A percentile compares a stretch with the other conserved stretches of the same genome.
These are phyloP conservation scores for Lentinula sp. DNA, from an alignment of 768 basidiomycete genomes.

Conservation along the genomic window DNA sequence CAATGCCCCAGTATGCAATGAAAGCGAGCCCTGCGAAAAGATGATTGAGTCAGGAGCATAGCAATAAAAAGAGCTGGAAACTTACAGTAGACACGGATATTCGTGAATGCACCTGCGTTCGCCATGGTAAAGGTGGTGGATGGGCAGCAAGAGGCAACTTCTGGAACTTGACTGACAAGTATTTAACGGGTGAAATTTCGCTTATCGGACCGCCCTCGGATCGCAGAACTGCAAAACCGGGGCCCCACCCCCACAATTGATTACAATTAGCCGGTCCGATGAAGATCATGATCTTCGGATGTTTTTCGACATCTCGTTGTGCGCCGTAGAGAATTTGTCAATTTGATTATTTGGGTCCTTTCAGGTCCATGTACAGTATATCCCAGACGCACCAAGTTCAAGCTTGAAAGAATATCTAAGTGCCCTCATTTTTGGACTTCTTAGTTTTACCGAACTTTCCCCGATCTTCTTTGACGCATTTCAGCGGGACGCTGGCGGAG, in stretches of 20 bases:
- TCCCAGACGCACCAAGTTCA: too few relatives aligned
- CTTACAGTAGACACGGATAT: constrained; percentile 43
- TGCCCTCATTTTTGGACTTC: not conserved
- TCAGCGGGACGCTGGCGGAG: not conserved
- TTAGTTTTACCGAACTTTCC: not conserved
- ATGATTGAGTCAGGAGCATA: not conserved
- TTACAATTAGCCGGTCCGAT: too few relatives aligned
- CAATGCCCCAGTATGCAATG: constrained; percentile 49
- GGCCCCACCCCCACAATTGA: not conserved
- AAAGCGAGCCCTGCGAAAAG: constrained; percentile 39
- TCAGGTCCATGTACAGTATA: too few relatives aligned
- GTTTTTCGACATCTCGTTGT: too few relatives aligned
- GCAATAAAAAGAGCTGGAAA: not conserved
- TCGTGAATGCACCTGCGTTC: constrained; percentile 20
- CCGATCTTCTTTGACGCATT: not conserved
- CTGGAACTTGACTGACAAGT: not conserved
- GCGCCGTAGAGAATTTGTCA: too few relatives aligned
- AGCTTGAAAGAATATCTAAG: not conserved
- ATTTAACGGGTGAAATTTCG: not conserved
- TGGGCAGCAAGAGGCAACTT: not conserved
- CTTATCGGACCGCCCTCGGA: not conserved
- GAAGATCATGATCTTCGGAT: not conserved
- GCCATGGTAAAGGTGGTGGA: not conserved
- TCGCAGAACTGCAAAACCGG: not conserved
- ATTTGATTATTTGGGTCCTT: too few relatives aligned